These are phyloP conservation scores for Flueggea neowawraea DNA, from an alignment of 441 rosid genomes.

Conservation along the genomic window DNA sequence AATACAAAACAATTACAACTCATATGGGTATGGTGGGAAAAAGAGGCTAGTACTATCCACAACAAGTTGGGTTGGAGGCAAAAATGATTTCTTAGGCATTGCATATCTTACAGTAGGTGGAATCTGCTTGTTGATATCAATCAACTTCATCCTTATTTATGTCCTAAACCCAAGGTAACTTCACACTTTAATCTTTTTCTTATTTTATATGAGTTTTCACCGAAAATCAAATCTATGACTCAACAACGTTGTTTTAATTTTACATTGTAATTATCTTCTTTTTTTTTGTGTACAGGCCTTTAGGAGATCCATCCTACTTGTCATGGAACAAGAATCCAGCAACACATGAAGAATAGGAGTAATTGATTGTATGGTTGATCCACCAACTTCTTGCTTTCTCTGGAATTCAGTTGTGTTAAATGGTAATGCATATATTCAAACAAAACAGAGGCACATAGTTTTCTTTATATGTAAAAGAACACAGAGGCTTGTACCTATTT, in stretches of 20 bases:
- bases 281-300: constrained; percentile 50
- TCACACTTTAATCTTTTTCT: neutral
- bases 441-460: too few species aligned
- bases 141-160: constrained; percentile 11
- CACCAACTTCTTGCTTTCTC: too few species aligned
- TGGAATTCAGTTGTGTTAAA: too few species aligned
- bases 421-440: too few species aligned
- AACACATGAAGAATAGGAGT: too few species aligned
- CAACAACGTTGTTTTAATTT: neutral
- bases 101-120: constrained; percentile 40
- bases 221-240: too few species aligned
- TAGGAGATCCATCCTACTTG: constrained; percentile 89
- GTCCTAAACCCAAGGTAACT: constrained; percentile 12
- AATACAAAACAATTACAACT: constrained; percentile 33
- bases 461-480: too few species aligned
- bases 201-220: too few species aligned
- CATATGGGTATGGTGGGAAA: constrained; percentile 31
- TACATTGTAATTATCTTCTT: neutral
- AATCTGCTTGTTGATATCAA: constrained; percentile 27
- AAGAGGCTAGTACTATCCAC: constrained; percentile 35
- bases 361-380: too few species aligned
- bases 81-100: constrained; percentile 31
- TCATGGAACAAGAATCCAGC: constrained; percentile 81
- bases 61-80: constrained; percentile 42
- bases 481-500: too few species aligned